Evolutionary conservation across 2,329 filamentous ascomycete species (phyloP).

Genomic region (Diaporthe ampelina): DNA sequence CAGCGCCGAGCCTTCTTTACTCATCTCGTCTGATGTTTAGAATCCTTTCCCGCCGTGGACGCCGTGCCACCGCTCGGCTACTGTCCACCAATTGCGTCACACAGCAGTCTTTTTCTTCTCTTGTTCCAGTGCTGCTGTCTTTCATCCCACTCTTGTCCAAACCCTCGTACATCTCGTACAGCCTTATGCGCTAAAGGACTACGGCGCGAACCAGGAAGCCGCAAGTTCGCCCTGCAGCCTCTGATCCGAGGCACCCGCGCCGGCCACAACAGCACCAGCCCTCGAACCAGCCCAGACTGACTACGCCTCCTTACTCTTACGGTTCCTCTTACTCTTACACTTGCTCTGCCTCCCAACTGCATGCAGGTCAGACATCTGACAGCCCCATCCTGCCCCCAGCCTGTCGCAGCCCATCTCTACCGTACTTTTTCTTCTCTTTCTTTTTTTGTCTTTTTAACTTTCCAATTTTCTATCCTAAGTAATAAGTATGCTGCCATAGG

Average conservation of each 20-base stretch:
- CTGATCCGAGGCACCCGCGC: constrained; percentile 23
- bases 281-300: constrained; percentile 7
- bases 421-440: neutral
- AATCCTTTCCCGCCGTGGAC: neutral
- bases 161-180: neutral
- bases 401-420: constrained; percentile 7
- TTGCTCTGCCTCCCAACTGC: neutral
- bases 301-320: constrained; percentile 22
- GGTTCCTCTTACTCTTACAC: too few relatives aligned
- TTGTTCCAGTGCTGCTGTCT: neutral
- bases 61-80: neutral
- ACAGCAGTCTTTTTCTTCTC: neutral
- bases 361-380: constrained; percentile 31
- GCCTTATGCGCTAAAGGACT: neutral
- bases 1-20: constrained; percentile 7
- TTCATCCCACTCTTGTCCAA: too few relatives aligned
- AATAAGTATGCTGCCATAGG: constrained; percentile 27
- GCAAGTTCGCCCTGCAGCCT: constrained; percentile 12
- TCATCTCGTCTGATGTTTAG: constrained; percentile 30
- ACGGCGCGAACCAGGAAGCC: neutral
- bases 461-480: neutral
- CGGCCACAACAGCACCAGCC: constrained; percentile 8
- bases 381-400: constrained; percentile 13
- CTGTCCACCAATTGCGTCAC: constrained; percentile 30
- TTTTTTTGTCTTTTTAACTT: neutral